Base-by-base conservation (phyloP, 495 filamentous ascomycete genomes). In the Amniculicola lignicola region DNA sequence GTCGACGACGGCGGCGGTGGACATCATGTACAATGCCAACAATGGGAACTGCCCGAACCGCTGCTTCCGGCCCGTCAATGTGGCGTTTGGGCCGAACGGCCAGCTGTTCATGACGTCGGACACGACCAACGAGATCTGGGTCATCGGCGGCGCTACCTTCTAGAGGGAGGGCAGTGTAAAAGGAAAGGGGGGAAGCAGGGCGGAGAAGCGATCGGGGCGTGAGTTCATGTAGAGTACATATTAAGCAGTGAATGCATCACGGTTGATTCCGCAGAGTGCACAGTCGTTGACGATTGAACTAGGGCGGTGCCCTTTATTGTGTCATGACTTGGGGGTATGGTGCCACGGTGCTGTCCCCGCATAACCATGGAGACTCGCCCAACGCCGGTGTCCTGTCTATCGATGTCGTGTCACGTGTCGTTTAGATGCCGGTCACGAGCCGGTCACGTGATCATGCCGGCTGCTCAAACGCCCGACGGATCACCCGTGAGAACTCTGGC, bases 381-480 rank as follows among this genome's bases (percentile, higher is more conserved):
- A 35, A 35, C 29, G 29, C 29, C 29, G 29, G 29, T 7, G 29
- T n/a, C 29, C 29, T 35, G 29, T 7, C 37, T 16, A 40, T 40
- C 43, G 4, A 28, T 22, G 4, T 49, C 45, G 45, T 49, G 24
- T 35, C 29, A 36, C 45, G 16, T 49, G 16, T 6, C 28, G 15
- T 4, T 10, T 42, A 10, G 24, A n/a, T n/a, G n/a, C n/a, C n/a
- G n/a, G n/a, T n/a, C n/a, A n/a, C n/a, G n/a, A n/a, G n/a, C n/a
- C n/a, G n/a, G n/a, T 22, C 5, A n/a, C n/a, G n/a, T 23, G 1
- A n/a, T 56, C 43, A 73, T 49, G 85, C 86, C 50, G 88, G 84
- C 70, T 95, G 90, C 77, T 98, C 93, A 75, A 91, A 97, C 16
- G 87, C 86, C 58, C 93, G 77, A 64, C 85, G 80, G 65, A 97